Base-by-base conservation (phyloP, 495 filamentous ascomycete species). In the Trichoderma erinaceum region DNA sequence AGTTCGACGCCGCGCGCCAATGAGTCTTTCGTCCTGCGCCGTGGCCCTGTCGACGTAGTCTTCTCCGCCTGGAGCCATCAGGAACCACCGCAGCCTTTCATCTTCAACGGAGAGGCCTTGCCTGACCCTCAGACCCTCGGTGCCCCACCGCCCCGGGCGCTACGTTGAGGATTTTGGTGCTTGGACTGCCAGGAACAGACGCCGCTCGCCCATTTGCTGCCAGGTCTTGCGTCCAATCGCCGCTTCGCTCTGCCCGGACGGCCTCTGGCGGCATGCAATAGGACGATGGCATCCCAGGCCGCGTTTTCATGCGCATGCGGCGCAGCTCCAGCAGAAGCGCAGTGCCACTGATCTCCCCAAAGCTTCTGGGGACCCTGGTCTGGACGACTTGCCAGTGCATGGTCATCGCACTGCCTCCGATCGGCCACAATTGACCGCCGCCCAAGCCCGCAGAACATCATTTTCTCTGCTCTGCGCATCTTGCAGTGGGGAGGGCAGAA, bases 151-250 rank as follows among this genome's bases (percentile, higher is more conserved):
- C 25, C 44, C 12, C 44, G 44, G 44, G 44, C 44, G 44, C 44
- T n/a, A 48, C 35, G 25, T 21, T 61, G 56, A 25, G 56, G 25
- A 32, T 27, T 58, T 61, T 18, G 56, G 29, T 61, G 56, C 56
- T 52, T 61, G 56, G 56, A 27, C 56, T 61, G 56, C 56, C 56
- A 61, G 56, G 56, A 61, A 61, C 56, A 61, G 56, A 61, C 56
- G 56, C 56, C 56, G 25, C 13, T 15, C 44, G 44, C 44, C 13
- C 44, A 48, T 48, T n/a, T n/a, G n/a, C 50, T 18, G 56, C 56
- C 56, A 29, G 56, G 23, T 25, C 56, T 61, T 25, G 27, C 29
- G 25, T 25, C 56, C 56, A 61, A 61, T 61, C 56, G 56, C 16
- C 56, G 56, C 56, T 23, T 61, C 56, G 56, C 56, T 18, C 56